Conservation (phyloP, 768 basidiomycete species). For the Hydnomerulius pinastri region DNA sequence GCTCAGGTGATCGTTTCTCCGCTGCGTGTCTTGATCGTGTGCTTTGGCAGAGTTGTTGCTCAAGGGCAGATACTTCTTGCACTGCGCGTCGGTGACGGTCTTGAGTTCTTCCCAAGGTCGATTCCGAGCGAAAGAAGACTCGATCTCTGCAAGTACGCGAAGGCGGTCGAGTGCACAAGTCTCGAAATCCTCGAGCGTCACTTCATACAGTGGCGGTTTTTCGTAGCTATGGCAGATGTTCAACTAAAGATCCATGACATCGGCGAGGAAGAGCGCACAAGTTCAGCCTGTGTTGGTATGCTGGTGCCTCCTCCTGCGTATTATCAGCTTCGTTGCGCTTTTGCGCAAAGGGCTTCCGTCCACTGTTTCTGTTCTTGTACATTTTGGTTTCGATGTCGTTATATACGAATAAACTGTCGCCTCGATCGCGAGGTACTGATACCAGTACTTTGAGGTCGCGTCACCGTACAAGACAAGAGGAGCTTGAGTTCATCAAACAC, state of each 20-base stretch:
- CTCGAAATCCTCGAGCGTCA: slow-evolving; percentile 96
- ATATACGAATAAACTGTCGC: not conserved
- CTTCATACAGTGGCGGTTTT: slow-evolving; percentile 78
- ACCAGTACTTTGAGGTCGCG: not conserved
- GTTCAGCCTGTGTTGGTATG: slow-evolving; percentile 73
- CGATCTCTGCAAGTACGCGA: slow-evolving; percentile 87
- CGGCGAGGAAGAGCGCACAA: slow-evolving; percentile 55
- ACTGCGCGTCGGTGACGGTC: slow-evolving; percentile 59
- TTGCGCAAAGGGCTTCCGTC: slow-evolving; percentile 6
- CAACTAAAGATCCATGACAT: not conserved
- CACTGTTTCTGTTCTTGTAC: slow-evolving; percentile 20
- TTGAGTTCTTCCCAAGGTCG: slow-evolving; percentile 78
- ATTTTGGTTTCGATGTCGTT: slow-evolving; percentile 8
- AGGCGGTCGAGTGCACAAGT: slow-evolving; percentile 85
- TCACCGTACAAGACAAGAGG: too few relatives aligned
- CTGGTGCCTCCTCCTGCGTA: not conserved
- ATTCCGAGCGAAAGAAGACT: slow-evolving; percentile 84
- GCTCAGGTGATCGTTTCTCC: slow-evolving; percentile 83
- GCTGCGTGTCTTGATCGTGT: slow-evolving; percentile 56
- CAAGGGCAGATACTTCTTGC: slow-evolving; percentile 77
- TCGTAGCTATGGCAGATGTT: slow-evolving; percentile 67
- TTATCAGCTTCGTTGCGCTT: slow-evolving; percentile 3
- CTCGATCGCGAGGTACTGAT: not conserved
- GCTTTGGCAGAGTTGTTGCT: slow-evolving; percentile 52
- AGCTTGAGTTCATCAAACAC: too few relatives aligned